Conservation (phyloP, 176 grass and related monocot genomes). For the Neostapfia colusana region DNA sequence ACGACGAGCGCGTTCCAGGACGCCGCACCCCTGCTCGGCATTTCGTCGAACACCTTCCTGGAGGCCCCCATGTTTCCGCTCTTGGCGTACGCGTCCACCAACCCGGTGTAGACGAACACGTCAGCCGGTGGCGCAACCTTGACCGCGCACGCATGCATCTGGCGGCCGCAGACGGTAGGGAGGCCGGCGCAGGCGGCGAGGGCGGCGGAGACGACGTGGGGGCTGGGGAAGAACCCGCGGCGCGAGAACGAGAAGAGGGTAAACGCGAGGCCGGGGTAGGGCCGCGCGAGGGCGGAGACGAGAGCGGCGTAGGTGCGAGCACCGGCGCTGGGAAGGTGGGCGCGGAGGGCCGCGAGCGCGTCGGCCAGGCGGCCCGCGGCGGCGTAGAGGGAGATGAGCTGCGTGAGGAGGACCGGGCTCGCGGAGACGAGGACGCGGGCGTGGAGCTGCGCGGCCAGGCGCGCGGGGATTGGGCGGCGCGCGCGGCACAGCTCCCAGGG, state of each 20-base stretch:
- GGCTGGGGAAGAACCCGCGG: constrained; percentile 16
- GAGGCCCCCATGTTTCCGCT: constrained; percentile 37
- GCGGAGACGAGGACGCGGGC: constrained; percentile 36
- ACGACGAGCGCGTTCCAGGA: constrained; percentile 61
- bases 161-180: background rate
- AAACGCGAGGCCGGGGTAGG: constrained; percentile 35
- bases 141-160: constrained; percentile 46
- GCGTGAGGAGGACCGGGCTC: constrained; percentile 44
- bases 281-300: constrained; percentile 42
- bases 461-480: constrained; percentile 7
- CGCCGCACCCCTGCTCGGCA: constrained; percentile 17
- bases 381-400: constrained; percentile 63
- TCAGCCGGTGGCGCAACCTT: constrained; percentile 26
- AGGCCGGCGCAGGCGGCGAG: constrained; percentile 47
- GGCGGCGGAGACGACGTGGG: constrained; percentile 35
- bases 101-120: constrained; percentile 43
- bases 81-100: constrained; percentile 53
- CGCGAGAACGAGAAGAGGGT: constrained; percentile 39
- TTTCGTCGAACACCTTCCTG: constrained; percentile 43
- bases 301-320: constrained; percentile 30
- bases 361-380: constrained; percentile 25
- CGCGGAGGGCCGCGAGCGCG: constrained; percentile 30
- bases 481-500: background rate
- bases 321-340: constrained; percentile 11
- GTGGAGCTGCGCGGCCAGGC: constrained; percentile 48